Percentiles rank a stretch among this genome's conserved stretches.
Conservation (phyloP, 2,329 filamentous ascomycete genomes). For the Metarhizium anisopliae region DNA sequence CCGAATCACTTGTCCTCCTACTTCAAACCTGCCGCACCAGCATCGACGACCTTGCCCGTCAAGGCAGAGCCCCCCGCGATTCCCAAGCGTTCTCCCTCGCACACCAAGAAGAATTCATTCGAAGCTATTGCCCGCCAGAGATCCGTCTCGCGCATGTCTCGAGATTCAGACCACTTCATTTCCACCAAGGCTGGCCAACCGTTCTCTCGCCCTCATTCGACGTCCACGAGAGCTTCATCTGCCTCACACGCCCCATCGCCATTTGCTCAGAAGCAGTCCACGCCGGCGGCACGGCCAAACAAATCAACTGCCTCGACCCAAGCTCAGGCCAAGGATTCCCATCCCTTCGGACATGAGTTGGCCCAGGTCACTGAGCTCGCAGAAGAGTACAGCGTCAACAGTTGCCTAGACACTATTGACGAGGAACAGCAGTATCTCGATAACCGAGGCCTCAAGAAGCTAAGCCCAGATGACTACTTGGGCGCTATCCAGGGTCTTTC, state of each 20-base stretch:
- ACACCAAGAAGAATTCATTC: slow-evolving; percentile 76
- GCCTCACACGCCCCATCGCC: slow-evolving; percentile 29
- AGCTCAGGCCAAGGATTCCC: slow-evolving; percentile 28
- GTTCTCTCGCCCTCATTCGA: slow-evolving; percentile 50
- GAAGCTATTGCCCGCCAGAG: slow-evolving; percentile 61
- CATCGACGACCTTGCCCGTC: slow-evolving; percentile 18
- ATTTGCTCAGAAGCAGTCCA: slow-evolving; percentile 19
- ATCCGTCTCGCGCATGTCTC: slow-evolving; percentile 52
- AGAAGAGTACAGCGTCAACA: slow-evolving; percentile 69
- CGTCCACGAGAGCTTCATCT: slow-evolving; percentile 42
- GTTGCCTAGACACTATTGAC: slow-evolving; percentile 52
- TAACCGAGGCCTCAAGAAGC: slow-evolving; percentile 61
- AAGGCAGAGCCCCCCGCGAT: slow-evolving; percentile 43
- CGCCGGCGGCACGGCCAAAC: slow-evolving; percentile 20
- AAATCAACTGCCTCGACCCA: slow-evolving; percentile 23
- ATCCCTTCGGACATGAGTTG: slow-evolving; percentile 84
- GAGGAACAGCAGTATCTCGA: slow-evolving; percentile 59
- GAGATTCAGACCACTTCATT: slow-evolving; percentile 41
- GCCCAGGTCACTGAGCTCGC: slow-evolving; percentile 88
- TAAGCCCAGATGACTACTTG: slow-evolving; percentile 75
- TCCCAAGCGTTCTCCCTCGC: slow-evolving; percentile 71
- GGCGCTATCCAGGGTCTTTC: slow-evolving; percentile 67
- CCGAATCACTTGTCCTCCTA: slow-evolving; percentile 62
- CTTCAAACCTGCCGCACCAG: slow-evolving; percentile 45
- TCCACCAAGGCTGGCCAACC: slow-evolving; percentile 48